A percentile compares a stretch with the other conserved stretches of the same genome.
Conservation (phyloP, 192 early-diverging fungal genomes). For the Cetraspora pellucida region DNA sequence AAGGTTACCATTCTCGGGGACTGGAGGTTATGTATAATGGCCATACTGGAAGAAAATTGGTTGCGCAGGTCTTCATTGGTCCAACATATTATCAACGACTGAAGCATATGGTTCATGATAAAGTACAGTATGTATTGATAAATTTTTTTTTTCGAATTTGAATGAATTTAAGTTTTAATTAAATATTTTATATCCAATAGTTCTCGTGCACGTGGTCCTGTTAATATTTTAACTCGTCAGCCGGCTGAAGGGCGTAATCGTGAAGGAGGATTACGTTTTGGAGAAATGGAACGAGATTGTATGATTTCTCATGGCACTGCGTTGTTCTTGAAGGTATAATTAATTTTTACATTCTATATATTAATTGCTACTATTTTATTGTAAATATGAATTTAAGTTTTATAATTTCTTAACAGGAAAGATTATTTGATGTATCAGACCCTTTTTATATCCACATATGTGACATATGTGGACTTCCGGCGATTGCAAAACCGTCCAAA, state of each 20-base stretch:
- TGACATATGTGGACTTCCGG: constrained; percentile 97
- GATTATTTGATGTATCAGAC: constrained; percentile 95
- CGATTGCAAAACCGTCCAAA: constrained; percentile 89
- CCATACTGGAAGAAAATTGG: constrained; percentile 93
- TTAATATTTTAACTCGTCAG: constrained; percentile 96
- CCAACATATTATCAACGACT: constrained; percentile 99
- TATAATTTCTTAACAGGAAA: constrained; percentile 60
- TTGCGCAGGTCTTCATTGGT: constrained; percentile 92
- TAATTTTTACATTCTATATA: too few species aligned
- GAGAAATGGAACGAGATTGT: constrained; percentile 99
- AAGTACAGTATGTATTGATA: constrained; percentile 74
- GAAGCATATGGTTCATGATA: constrained; percentile 99
- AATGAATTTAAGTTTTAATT: background rate
- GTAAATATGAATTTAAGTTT: too few species aligned
- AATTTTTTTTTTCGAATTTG: background rate
- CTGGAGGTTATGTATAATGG: constrained; percentile 99
- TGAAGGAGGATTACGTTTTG: constrained; percentile 98
- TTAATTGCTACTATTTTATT: too few species aligned
- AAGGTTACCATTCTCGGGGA: constrained; percentile 92
- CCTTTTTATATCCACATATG: constrained; percentile 99
- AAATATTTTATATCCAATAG: constrained; percentile 17
- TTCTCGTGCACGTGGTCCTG: constrained; percentile 90
- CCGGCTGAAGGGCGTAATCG: constrained; percentile 97
- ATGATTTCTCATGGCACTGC: constrained; percentile 96
- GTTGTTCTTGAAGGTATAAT: constrained; percentile 89